Base-by-base conservation (phyloP, 1,139 yeast genomes). In the Sugiyamaella neomexicana region DNA sequence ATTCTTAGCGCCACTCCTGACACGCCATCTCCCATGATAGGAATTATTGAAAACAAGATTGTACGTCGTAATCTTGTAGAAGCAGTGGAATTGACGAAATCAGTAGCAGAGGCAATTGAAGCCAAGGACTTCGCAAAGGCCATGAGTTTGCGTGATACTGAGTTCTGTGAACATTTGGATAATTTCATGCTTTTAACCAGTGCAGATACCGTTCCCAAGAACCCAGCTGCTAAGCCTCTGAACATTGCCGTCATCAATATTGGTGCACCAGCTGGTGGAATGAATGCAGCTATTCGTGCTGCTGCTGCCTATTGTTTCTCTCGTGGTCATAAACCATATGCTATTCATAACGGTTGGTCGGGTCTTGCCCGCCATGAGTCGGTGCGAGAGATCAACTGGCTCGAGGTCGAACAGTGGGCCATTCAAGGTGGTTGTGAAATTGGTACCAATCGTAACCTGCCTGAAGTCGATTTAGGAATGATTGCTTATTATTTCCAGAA, bases 211-310 rank as follows among this genome's bases (percentile, higher is more conserved):
- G 80, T 65, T 54, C 80, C 79, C 38, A 59, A 64, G 57, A 60
- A 67, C 32, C 68, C 70, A 13, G 65, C 67, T 69, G 72, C 55
- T 75, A 74, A 45, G 72, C 81, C 68, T 72, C 76, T 84, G 62
- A 82, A 75, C 55, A 81, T 91, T 63, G 99, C 95, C 57, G 81
- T 93, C 55, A 79, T 93, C 60, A 90, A 90, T 66, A 86, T 91
- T 55, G 99, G 99, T 61, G 99, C 99, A 1, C 96, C 99, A 39
- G 95, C 97, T 13, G 95, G 97, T 60, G 97, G 96, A 55, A 83
- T 93, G 79, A 93, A 93, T 74, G 86, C 96, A 56, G 95, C 97
- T 15, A 86, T 93, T 1, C 82, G 95, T 61, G 93, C 97, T 4
- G 89, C 91, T 66, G 95, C 96, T 2, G 81, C 91, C 20, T 90